Evolutionary conservation across 1,284 basidiomycete genomes (phyloP), one percentile per base, ranked within the genome.

Genomic region (Sphagnurus paluster): DNA sequence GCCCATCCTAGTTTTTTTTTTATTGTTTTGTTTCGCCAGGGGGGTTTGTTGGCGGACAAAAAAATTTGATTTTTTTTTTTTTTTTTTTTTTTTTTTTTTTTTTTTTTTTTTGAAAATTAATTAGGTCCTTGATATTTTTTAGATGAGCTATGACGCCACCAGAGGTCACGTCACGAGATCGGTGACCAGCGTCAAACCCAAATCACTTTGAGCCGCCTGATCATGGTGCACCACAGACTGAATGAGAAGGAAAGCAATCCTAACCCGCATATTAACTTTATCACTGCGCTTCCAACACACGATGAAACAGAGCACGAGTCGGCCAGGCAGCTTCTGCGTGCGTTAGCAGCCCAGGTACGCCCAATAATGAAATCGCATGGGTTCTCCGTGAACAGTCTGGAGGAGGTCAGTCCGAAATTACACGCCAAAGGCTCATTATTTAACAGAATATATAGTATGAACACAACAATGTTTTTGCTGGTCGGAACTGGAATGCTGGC

Each of bases 281-380:
- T 88, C 30, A 71, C 79, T 5, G 70, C 79, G 26, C 69, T 91
- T n/a, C 75, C 74, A 30, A 60, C 60, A 36, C 37, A 44, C 6
- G 68, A 76, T 35, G 26, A 59, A 36, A 65, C 65, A 44, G 69
- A 73, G 21, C 68, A 76, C 48, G 82, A 86, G 49, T 75, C 79
- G 46, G 80, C 82, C 10, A 74, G 75, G 33, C 82, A 88, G 58
- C 72, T 87, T 29, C 69, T 91, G 42, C 76, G 85, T 10, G 85
- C 87, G 4, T 67, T 91, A 28, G 88, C 87, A 0, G 89, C 88
- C 4, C 88, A 91, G 66, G 84, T 91, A 24, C 75, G 78, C 54
- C 89, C 89, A 3, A 61, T 90, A 23, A 91, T 91, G 88, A 88
- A 88, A 58, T 66, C 72, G 2, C 82, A 90, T 54, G 87, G 87